Evolutionary conservation across 2,329 filamentous ascomycete genomes (phyloP).

Genomic region (Fusarium papillatum): DNA sequence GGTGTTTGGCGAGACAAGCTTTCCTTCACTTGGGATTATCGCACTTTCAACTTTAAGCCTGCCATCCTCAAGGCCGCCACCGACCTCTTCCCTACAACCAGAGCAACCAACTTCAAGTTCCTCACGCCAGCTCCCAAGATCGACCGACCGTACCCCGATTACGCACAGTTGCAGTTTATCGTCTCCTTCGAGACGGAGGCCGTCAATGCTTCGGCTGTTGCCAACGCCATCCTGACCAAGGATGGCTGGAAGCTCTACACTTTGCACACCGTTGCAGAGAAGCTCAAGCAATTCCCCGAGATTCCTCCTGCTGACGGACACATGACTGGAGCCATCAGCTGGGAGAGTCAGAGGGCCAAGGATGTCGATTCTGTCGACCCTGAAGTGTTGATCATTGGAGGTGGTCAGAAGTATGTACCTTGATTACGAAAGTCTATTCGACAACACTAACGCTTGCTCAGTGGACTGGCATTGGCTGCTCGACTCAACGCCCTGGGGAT

Average conservation of each 20-base stretch:
- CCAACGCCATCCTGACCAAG: constrained; percentile 48
- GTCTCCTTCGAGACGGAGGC: constrained; percentile 39
- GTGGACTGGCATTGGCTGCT: constrained; percentile 58
- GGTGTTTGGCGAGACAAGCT: constrained; percentile 54
- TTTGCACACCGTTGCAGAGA: constrained; percentile 50
- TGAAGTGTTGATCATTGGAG: constrained; percentile 68
- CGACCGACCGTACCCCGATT: constrained; percentile 2
- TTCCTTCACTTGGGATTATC: constrained; percentile 52
- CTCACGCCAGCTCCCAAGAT: constrained; percentile 7
- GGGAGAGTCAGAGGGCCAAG: constrained; percentile 46
- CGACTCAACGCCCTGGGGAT: constrained; percentile 61
- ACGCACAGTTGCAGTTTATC: constrained; percentile 2
- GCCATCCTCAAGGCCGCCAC: constrained; percentile 49
- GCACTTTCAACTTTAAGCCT: constrained; percentile 49
- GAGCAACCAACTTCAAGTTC: constrained; percentile 36
- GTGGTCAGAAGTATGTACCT: constrained; percentile 41
- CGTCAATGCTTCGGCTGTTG: constrained; percentile 48
- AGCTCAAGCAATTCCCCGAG: constrained; percentile 48
- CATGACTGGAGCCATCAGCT: constrained; percentile 49
- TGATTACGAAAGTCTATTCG: neutral
- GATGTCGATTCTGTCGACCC: constrained; percentile 55
- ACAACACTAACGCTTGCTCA: neutral
- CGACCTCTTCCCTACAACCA: constrained; percentile 47
- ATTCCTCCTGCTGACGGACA: constrained; percentile 46
- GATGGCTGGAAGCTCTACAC: constrained; percentile 51